Evolutionary conservation across 768 basidiomycete species (phyloP), one percentile per base, ranked within the genome.

Genomic region (Daedaleopsis sinensis): DNA sequence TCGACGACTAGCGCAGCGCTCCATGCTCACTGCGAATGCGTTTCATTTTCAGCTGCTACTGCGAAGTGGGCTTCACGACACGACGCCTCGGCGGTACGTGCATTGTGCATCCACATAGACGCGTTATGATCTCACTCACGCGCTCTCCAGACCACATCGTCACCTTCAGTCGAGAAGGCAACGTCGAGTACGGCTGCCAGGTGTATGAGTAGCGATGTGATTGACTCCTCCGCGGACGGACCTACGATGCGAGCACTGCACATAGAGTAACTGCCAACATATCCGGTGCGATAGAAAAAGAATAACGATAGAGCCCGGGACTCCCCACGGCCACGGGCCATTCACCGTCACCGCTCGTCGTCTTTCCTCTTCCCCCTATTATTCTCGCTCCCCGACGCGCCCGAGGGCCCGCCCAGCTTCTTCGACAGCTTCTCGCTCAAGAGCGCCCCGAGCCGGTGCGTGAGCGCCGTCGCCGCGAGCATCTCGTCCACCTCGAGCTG

Each of bases 21-120:
- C 11, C 44, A 38, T 24, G 21, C 43, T 55, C 18, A 50, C 18
- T 46, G 7, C 42, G 46, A n/a, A 43, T 50, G 2, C 19, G 36
- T 52, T n/a, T n/a, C 42, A 12, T 63, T 69, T 69, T 2, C 64
- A 87, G 85, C 71, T 83, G 82, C 67, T 90, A 90, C 68, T 89
- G 86, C 65, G 88, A 90, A 75, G 82, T 85, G n/a, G 89, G 89
- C 3, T 90, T 90, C 69, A 80, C 85, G 10, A 85, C 85, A 37
- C 77, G 89, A 19, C 82, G 82, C 5, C 71, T 90, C 5, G 89
- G 88, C 62, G 87, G 87, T 84, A 72, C 55, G 78, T 72, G 0
- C 19, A 11, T 16, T 0, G 2, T 10, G 19, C 9, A n/a, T n/a
- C n/a, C n/a, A n/a, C 23, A 10, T 13, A 6, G 23, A 8, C 35